Evolutionary conservation across 805 yeast genomes (phyloP), one percentile per base, ranked within the genome.

Genomic region (Metschnikowia peoriensis): DNA sequence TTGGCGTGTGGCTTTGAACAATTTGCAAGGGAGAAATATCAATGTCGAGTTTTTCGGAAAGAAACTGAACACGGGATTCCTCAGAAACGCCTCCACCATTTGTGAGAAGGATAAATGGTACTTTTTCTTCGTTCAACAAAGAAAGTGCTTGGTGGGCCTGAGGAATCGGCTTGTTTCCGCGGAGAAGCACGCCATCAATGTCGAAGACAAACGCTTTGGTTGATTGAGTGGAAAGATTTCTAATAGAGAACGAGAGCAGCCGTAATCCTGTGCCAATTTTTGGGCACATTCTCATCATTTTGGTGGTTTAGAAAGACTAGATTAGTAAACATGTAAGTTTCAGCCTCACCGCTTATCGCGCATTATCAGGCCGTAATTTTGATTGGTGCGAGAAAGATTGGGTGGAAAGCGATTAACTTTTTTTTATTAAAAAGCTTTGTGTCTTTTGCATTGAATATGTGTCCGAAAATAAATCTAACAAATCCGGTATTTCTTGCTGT

Each of bases 31-130:
- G 78, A 29, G 79, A 70, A n/a, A 86, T 67, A 1, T 74, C 71
- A 1, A 69, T 64, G 7, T 71, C 76, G 49, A 87, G 67, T 37
- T 68, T 68, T 8, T 71, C 61, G 1, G 83, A 76, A 3, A 89
- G 66, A 35, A 76, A 78, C 2, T 73, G 71, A 1, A 84, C 82
- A 42, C 96, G 73, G n/a, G 75, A 77, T 6, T 62, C 54, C 62
- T 91, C 97, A 11, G 80, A 69, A 34, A 78, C 78, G 1, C 97
- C 97, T 7, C 97, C 97, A 16, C 97, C 97, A 66, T 92, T 91
- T 7, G 97, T 91, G 65, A 92, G 75, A 41, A 92, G 65, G n/a
- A 90, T 82, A 71, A 83, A 92, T 1, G 97, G 97, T 7, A 90
- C 73, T 16, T 78, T 75, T 22, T 77, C 63, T 7, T 75, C 56